Conservation (phyloP, 805 yeast genomes). For the Pachysolen tannophilus region DNA sequence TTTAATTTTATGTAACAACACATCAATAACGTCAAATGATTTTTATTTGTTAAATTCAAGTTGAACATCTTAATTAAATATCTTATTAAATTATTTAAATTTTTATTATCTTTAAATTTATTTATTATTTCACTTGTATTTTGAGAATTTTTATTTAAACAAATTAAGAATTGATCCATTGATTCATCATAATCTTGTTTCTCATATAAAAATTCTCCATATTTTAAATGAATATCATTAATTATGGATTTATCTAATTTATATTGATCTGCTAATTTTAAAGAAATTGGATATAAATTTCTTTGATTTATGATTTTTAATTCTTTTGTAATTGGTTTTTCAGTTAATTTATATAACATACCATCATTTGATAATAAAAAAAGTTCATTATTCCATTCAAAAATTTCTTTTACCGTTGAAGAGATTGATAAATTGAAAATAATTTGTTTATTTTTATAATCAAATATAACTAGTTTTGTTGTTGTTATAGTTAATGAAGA, state of each 20-base stretch:
- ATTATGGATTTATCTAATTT: slow-evolving; percentile 21
- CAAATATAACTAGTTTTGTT: slow-evolving; percentile 58
- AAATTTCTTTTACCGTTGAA: slow-evolving; percentile 50
- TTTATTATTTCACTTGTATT: slow-evolving; percentile 75
- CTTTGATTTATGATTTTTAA: slow-evolving; percentile 61
- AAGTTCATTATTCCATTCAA: slow-evolving; percentile 48
- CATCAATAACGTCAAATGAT: slow-evolving; percentile 73
- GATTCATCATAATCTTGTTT: slow-evolving; percentile 64
- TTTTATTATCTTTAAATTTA: slow-evolving; percentile 70
- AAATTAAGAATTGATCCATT: slow-evolving; percentile 59
- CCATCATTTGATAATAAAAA: slow-evolving; percentile 72
- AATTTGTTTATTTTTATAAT: slow-evolving; percentile 59
- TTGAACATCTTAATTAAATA: slow-evolving; percentile 58
- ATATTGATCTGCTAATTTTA: slow-evolving; percentile 47
- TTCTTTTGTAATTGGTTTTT: slow-evolving; percentile 59
- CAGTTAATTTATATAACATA: slow-evolving; percentile 56
- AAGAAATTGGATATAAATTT: slow-evolving; percentile 66
- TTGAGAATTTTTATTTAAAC: slow-evolving; percentile 33
- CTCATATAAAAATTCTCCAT: slow-evolving; percentile 66
- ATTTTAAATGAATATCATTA: slow-evolving; percentile 40
- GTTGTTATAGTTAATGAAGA: slow-evolving; percentile 41
- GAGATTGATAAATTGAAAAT: slow-evolving; percentile 66
- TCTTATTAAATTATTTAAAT: slow-evolving; percentile 52
- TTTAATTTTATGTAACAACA: slow-evolving; percentile 77
- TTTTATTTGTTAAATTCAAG: slow-evolving; percentile 51